These are phyloP conservation scores for Salvia hispanica DNA, from an alignment of 257 asterid genomes.

Conservation along the genomic window DNA sequence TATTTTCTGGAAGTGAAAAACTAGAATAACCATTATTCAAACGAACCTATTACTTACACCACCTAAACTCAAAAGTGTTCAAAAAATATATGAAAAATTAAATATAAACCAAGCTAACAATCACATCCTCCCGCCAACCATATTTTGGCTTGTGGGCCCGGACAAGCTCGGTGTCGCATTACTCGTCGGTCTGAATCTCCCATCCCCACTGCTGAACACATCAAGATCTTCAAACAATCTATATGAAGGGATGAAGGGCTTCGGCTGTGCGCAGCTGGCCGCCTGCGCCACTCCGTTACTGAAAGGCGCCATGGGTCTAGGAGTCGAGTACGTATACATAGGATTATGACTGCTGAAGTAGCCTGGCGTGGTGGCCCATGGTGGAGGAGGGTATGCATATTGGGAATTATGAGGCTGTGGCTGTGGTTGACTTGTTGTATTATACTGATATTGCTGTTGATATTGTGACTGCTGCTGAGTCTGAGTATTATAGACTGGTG, in stretches of 20 bases:
- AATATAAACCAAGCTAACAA: background rate
- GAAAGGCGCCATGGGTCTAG: constrained; percentile 29
- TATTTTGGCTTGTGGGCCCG: constrained; percentile 34
- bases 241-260: constrained; percentile 60
- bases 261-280: constrained; percentile 32
- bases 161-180: constrained; percentile 41
- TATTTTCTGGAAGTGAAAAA: background rate
- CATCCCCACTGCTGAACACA: constrained; percentile 65
- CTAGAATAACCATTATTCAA: constrained; percentile 28
- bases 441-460: constrained; percentile 13
- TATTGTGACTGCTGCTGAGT: background rate
- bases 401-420: constrained; percentile 20
- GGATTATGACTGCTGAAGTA: constrained; percentile 47
- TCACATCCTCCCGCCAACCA: constrained; percentile 49
- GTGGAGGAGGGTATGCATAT: constrained; percentile 65
- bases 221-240: constrained; percentile 89
- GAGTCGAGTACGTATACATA: constrained; percentile 23
- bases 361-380: constrained; percentile 78
- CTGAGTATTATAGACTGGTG: constrained; percentile 29
- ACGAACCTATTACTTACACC: constrained; percentile 50
- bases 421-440: constrained; percentile 2
- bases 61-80: background rate
- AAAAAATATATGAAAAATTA: background rate
- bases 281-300: constrained; percentile 30
- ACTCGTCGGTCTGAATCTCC: constrained; percentile 41